Base-by-base conservation (phyloP, 257 asterid genomes). In the Fraxinus anomala region DNA sequence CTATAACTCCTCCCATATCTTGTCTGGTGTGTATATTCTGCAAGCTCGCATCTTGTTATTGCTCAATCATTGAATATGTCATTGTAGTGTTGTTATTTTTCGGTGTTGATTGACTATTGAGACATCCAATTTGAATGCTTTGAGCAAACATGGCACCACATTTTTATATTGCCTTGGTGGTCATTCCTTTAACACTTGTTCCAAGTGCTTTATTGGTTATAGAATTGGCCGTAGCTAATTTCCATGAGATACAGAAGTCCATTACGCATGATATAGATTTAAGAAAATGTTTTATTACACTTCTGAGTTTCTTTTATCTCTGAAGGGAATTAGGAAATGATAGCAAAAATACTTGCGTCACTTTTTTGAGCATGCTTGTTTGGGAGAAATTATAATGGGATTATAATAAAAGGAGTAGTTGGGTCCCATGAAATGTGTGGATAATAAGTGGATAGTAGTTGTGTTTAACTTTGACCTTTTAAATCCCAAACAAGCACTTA, bases 11-110 rank as follows among this genome's bases (percentile, higher is more conserved):
- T 39, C 28, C 8, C 75, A 28, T 73, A 56, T 12, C 28, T 24
- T 49, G 42, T 49, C 47, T 65, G 44, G 63, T 70, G 6, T 34
- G 17, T 9, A 24, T 73, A 51, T 68, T n/a, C 33, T 42, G 44
- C 30, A 51, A 54, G 76, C 59, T 76, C 61, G 73, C 67, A 76
- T 78, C 59, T 47, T 71, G 37, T 24, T 56, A 16, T 9, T 70
- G 40, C 67, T 79, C 56, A 71, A 6, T 49, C 39, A 42, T 54
- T 26, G 42, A 36, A 47, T 28, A 10, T 66, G 17, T 36, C 12
- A 21, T 26, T 39, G 11, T 37, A 16, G 33, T 54, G 14, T n/a
- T 68, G 26, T 26, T 69, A 49, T 68, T 17, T 23, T 68, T 12
- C 19, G 0, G 54, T 37, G 54, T 73, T 26, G 40, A 31, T 77